Conservation (phyloP, 2,329 filamentous ascomycete genomes). For the Xylariaceae sp. region DNA sequence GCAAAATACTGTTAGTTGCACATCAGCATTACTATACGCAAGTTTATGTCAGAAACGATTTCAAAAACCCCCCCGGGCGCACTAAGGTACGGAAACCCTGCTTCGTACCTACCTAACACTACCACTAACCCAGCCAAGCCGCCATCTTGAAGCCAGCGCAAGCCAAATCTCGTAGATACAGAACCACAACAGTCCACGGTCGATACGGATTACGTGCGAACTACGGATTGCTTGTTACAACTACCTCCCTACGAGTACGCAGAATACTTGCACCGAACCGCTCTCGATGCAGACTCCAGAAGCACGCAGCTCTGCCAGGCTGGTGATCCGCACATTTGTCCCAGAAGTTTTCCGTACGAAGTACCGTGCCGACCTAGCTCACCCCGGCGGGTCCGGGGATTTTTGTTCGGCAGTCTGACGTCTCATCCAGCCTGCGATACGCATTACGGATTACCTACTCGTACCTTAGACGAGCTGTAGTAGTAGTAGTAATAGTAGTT, state of each 20-base stretch:
- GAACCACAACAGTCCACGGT: not conserved
- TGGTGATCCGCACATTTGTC: not conserved
- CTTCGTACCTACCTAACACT: not conserved
- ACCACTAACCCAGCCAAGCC: not conserved
- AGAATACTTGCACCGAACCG: not conserved
- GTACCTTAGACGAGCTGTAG: no score
- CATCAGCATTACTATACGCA: no score
- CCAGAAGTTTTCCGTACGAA: not conserved
- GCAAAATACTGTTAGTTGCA: no score
- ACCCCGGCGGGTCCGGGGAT: not conserved
- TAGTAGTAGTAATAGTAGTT: not conserved
- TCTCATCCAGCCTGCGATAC: not conserved
- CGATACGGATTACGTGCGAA: not conserved
- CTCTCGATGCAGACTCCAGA: not conserved
- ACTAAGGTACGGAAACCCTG: not conserved
- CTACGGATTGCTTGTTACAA: no score
- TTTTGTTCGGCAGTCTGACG: not conserved
- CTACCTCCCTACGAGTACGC: no score
- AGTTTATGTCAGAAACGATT: no score
- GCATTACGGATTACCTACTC: no score
- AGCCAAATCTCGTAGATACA: not conserved
- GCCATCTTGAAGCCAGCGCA: not conserved
- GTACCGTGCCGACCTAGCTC: not conserved
- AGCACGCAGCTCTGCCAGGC: not conserved
- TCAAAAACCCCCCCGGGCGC: no score